Conservation (phyloP, 192 early-diverging fungal genomes). For the Coemansia pectinata region DNA sequence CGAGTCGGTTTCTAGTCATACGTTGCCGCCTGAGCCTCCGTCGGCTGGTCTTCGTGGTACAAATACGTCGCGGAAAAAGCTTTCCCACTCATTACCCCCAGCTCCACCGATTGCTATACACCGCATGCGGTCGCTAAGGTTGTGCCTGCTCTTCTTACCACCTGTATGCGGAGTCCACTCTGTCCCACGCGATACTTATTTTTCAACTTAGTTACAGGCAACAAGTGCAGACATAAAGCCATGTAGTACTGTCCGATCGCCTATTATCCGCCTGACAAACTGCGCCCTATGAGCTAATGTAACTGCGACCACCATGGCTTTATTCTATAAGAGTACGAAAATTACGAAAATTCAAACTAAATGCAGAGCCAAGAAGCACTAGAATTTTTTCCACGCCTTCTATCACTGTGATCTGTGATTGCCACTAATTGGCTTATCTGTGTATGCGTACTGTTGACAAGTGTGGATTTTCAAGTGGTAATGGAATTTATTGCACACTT, state of each 20-base stretch:
- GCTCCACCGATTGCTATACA: slow-evolving; percentile 65
- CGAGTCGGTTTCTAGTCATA: slow-evolving; percentile 70
- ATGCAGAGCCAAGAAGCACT: background rate
- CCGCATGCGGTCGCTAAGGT: slow-evolving; percentile 73
- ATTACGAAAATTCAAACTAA: background rate
- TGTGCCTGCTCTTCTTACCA: slow-evolving; percentile 50
- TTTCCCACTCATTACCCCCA: slow-evolving; percentile 76
- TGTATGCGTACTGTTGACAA: too few relatives aligned
- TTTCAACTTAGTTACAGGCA: background rate
- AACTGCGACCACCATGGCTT: background rate
- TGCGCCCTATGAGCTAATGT: background rate
- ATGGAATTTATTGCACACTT: too few relatives aligned
- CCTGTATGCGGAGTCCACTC: slow-evolving; percentile 5
- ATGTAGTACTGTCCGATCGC: background rate
- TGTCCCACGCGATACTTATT: background rate
- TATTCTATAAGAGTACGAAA: background rate
- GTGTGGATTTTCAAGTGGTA: too few relatives aligned
- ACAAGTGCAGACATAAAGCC: background rate
- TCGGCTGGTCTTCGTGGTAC: slow-evolving; percentile 80
- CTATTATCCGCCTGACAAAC: background rate
- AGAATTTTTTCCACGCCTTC: background rate
- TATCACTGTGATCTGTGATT: background rate
- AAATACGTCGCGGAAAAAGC: slow-evolving; percentile 73
- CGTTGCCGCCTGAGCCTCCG: slow-evolving; percentile 85
- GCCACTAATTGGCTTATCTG: too few relatives aligned